Conservation (phyloP, 257 asterid genomes). For the Primulina huaijiensis region DNA sequence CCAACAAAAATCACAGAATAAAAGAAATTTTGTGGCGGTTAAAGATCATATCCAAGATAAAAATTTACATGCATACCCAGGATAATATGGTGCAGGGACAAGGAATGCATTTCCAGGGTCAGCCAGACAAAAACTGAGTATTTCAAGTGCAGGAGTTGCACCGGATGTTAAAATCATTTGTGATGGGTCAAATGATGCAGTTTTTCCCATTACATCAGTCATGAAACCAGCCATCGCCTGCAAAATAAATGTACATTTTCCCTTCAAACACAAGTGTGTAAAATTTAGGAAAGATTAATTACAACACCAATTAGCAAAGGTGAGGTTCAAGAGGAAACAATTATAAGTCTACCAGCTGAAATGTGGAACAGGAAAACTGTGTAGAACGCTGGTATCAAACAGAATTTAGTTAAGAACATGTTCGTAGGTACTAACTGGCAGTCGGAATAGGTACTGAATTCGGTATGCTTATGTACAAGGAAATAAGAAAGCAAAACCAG, state of each 20-base stretch:
- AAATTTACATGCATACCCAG: conserved; percentile 52
- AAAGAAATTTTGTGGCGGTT: conserved; percentile 16
- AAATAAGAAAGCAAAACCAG: not conserved
- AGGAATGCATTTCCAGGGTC: conserved; percentile 94
- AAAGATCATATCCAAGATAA: conserved; percentile 4
- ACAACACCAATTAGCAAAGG: not conserved
- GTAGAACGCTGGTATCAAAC: conserved; percentile 6
- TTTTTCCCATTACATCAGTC: conserved; percentile 74
- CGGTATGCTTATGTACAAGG: not conserved
- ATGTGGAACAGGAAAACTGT: not conserved
- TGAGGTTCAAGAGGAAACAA: not conserved
- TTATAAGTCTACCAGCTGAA: conserved; percentile 4
- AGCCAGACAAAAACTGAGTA: conserved; percentile 81
- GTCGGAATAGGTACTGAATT: not conserved
- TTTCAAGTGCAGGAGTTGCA: conserved; percentile 90
- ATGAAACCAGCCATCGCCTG: conserved; percentile 92
- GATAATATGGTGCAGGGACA: conserved; percentile 91
- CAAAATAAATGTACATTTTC: conserved; percentile 22
- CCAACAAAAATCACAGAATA: not conserved
- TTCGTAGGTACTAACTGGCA: not conserved
- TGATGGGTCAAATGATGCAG: conserved; percentile 66
- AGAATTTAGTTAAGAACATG: not conserved
- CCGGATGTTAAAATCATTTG: conserved; percentile 71
- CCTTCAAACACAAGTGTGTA: conserved; percentile 23
- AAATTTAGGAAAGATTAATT: not conserved